Evolutionary conservation across 768 basidiomycete species (phyloP).

Genomic region (Strobilomyces confusus): DNA sequence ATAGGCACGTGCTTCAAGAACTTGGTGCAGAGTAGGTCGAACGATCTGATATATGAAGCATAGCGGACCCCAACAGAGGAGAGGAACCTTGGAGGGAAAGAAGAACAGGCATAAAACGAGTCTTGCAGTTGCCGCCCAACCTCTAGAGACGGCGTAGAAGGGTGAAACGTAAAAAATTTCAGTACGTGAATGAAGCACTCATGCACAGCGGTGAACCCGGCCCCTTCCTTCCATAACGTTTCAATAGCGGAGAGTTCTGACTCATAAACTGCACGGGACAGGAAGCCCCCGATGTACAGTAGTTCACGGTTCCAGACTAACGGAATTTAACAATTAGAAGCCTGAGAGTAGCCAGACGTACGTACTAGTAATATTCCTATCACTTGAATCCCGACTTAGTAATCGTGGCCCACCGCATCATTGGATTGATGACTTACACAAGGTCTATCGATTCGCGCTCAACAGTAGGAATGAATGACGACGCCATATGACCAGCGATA

Average conservation of each 20-base stretch:
- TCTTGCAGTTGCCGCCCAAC: conserved; percentile 68
- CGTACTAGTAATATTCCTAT: not conserved
- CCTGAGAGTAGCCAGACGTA: too few relatives aligned
- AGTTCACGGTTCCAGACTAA: conserved; percentile 93
- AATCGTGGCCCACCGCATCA: not conserved
- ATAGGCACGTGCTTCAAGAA: conserved; percentile 78
- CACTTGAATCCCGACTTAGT: not conserved
- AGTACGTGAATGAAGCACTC: conserved; percentile 8
- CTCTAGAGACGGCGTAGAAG: conserved; percentile 70
- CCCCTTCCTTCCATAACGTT: conserved; percentile 2
- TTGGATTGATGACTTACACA: not conserved
- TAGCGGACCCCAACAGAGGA: conserved; percentile 69
- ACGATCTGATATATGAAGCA: conserved; percentile 64
- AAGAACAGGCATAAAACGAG: conserved; percentile 71
- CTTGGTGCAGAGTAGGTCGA: conserved; percentile 56
- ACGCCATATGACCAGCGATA: conserved; percentile 1
- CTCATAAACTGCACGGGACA: conserved; percentile 81
- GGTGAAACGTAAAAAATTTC: conserved; percentile 9
- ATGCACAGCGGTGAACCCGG: not conserved
- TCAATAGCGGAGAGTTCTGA: conserved; percentile 62
- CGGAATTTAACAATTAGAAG: too few relatives aligned
- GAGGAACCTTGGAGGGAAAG: conserved; percentile 61
- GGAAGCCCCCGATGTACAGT: conserved; percentile 76
- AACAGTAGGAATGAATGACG: not conserved
- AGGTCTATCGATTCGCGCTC: conserved; percentile 4